Evolutionary conservation across 371 early-diverging fungal genomes (phyloP).

Genomic region (Rhizomucor miehei): DNA sequence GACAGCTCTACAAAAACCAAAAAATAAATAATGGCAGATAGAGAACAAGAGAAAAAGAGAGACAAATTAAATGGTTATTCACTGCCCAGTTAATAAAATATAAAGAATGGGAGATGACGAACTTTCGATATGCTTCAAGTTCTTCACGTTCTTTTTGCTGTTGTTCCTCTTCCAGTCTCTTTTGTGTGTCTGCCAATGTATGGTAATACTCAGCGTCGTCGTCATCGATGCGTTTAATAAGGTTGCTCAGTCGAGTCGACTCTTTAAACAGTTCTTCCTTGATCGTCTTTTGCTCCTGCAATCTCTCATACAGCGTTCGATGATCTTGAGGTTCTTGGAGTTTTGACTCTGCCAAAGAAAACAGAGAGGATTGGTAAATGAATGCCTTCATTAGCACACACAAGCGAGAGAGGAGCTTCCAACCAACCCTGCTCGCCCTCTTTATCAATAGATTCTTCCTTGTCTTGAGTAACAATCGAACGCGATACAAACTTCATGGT

Average conservation of each 20-base stretch:
- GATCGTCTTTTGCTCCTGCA: slow-evolving; percentile 69
- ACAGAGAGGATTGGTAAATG: too few species aligned
- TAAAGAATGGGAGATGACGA: slow-evolving; percentile 1
- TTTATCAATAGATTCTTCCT: slow-evolving; percentile 19
- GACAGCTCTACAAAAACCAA: slow-evolving; percentile 18
- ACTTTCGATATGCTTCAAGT: slow-evolving; percentile 61
- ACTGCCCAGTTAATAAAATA: slow-evolving; percentile 1
- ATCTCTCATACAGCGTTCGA: slow-evolving; percentile 74
- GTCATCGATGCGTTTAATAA: slow-evolving; percentile 70
- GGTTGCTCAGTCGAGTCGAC: slow-evolving; percentile 66
- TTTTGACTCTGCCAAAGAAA: slow-evolving; percentile 13
- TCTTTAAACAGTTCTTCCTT: slow-evolving; percentile 72
- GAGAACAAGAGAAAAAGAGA: too few species aligned
- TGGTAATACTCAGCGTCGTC: slow-evolving; percentile 77
- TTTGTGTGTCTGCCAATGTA: slow-evolving; percentile 58
- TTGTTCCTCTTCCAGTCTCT: slow-evolving; percentile 46
- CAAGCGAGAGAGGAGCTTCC: too few species aligned
- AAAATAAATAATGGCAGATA: too few species aligned
- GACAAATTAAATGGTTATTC: too few species aligned
- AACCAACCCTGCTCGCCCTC: slow-evolving; percentile 13
- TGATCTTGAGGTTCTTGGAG: slow-evolving; percentile 69
- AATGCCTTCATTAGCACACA: too few species aligned
- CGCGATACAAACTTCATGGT: slow-evolving; percentile 32
- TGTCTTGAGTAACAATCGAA: slow-evolving; percentile 25
- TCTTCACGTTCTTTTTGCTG: slow-evolving; percentile 57